Evolutionary conservation across 1,284 basidiomycete species (phyloP), one percentile per base, ranked within the genome.

Genomic region (Ustilago sp.): DNA sequence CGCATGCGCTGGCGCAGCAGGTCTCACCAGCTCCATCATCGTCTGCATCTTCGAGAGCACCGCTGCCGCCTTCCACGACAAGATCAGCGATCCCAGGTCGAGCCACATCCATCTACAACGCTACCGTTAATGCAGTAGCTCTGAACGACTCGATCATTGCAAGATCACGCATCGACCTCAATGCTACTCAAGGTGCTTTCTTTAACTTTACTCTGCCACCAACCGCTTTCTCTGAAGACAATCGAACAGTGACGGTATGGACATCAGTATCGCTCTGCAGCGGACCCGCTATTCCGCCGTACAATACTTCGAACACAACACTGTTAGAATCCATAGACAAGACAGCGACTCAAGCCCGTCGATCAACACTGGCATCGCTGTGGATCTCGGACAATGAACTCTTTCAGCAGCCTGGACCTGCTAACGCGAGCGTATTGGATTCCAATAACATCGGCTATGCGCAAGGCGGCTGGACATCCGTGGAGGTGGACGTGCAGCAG

Each of bases 211-310:
- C 74, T 38, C 51, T 77, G 11, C 70, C 69, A 8, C 17, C 67
- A 3, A 68, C 28, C 32, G 67, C 66, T 19, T 74, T 66, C 36
- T 19, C 68, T 5, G 38, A 71, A 19, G 39, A 63, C 35, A 47
- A 34, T 19, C 60, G 51, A 12, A 57, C 62, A 17, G 66, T 54
- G 28, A 68, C 64, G 1, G 59, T 83, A 0, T 85, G 72, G 62
- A 67, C 83, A 4, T 78, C 82, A 3, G 59, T 83, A 11, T 83
- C 82, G 0, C 52, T 84, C 12, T 85, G 83, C 61, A 52, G 59
- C 19, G 83, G 83, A 2, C 83, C 83, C 12, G 69, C 67, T 2
- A 82, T 85, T 35, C 71, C 69, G 2, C 70, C 83, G 0, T 83
- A 83, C 73, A 82, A 84, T 47, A 78, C 75, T n/a, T 79, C 77